These are phyloP conservation scores for Moricandia arvensis DNA, from an alignment of 345 rosid genomes.

Conservation along the genomic window DNA sequence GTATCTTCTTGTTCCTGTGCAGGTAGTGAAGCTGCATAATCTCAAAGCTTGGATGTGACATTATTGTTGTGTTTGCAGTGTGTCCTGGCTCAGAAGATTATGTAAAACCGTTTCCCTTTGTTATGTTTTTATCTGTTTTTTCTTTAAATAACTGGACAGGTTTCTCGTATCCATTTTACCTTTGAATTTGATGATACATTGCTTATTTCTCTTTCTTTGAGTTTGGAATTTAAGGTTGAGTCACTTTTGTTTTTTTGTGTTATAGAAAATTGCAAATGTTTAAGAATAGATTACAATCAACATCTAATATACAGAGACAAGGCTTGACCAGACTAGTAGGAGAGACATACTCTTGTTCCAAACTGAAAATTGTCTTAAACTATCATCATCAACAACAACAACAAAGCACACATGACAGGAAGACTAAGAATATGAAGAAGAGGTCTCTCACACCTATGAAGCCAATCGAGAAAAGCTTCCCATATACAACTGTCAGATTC, in stretches of 20 bases:
- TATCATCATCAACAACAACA: slow-evolving; percentile 13
- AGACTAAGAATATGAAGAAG: slow-evolving; percentile 22
- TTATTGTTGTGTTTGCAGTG: slow-evolving; percentile 16
- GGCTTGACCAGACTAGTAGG: neutral
- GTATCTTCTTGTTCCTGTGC: neutral
- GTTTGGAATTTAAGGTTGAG: neutral
- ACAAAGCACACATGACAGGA: slow-evolving; percentile 8
- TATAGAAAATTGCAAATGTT: slow-evolving; percentile 11
- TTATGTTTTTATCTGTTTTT: neutral
- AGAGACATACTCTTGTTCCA: slow-evolving; percentile 18
- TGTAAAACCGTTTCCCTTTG: slow-evolving; percentile 1
- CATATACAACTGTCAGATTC: no score
- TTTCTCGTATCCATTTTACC: slow-evolving; percentile 1
- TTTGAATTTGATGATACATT: neutral
- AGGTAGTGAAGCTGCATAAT: slow-evolving; percentile 12
- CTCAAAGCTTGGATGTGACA: neutral
- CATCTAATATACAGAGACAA: slow-evolving; percentile 20
- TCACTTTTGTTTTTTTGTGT: neutral
- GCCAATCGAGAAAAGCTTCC: no score
- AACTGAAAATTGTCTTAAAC: slow-evolving; percentile 7
- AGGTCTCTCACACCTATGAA: no score
- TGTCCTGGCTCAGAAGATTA: neutral
- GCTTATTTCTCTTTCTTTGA: neutral
- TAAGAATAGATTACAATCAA: slow-evolving; percentile 5
- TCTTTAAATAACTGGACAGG: slow-evolving; percentile 1